Conservation (phyloP, 2,329 filamentous ascomycete genomes). For the Stenocarpella maydis region DNA sequence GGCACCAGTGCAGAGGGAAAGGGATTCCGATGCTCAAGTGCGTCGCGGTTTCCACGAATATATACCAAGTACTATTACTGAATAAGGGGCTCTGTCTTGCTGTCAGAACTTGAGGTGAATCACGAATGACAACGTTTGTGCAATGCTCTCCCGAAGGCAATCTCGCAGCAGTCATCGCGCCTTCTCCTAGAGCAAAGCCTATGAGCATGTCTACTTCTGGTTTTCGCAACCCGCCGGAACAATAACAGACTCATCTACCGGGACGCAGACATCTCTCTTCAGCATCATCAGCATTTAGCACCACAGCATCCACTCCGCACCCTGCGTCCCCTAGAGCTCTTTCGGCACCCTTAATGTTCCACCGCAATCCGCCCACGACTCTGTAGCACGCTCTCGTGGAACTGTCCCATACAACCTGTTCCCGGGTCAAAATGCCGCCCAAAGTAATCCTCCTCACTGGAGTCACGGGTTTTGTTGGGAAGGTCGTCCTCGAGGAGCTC, state of each 20-base stretch:
- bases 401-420: background rate
- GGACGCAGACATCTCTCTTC: background rate
- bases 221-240: background rate
- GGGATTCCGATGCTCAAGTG: too few species aligned
- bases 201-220: background rate
- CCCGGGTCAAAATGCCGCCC: background rate
- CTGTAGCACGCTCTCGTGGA: background rate
- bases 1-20: too few species aligned
- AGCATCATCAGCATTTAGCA: background rate
- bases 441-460: conserved; percentile 34
- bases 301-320: background rate
- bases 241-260: background rate
- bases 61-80: background rate
- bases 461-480: conserved; percentile 36
- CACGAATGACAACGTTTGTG: background rate
- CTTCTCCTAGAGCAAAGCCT: background rate
- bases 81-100: background rate
- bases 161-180: background rate
- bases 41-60: background rate
- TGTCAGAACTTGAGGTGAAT: background rate
- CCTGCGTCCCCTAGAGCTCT: conserved; percentile 12
- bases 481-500: conserved; percentile 36
- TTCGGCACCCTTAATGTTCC: background rate
- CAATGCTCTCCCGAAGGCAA: background rate
- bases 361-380: too few species aligned